Evolutionary conservation across 306 rosid genomes (phyloP), one percentile per base, ranked within the genome.

Genomic region (Vigna radiata): DNA sequence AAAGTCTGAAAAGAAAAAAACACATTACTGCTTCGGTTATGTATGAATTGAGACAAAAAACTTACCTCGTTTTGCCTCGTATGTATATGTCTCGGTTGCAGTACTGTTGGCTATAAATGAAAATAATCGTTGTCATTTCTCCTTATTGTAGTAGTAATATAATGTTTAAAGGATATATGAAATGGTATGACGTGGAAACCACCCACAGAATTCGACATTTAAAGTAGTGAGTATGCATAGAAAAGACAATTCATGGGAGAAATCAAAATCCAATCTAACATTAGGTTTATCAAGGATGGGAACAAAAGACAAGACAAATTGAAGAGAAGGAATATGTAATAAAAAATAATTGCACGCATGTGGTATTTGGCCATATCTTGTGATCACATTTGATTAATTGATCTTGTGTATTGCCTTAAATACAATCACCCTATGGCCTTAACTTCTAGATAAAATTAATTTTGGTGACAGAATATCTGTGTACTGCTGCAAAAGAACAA

Each of bases 401-500:
- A 17, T 18, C 17, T 3, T 5, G 21, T 12, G 41, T 14, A 61
- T 31, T 61, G 19, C 14, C 25, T 33, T 44, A 16, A 25, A 46
- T 74, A 49, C 7, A n/a, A 29, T 66, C 66, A 52, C 37, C 46
- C 19, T 9, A 48, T 21, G 27, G 44, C 55, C 17, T 19, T 67
- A 65, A 66, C 68, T 33, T 44, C 0, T 36, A 52, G 62, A 65
- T 67, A 65, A 17, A 31, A n/a, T 50, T 66, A 72, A 66, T 65
- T 29, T 19, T 43, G 54, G 69, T 44, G 19, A 72, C 83, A 64
- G 36, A 47, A 58, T 68, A 25, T 23, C 25, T 47, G 15, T 14
- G 55, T 21, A 67, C 17, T 69, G 18, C 37, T 46, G 2, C 58
- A 81, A 25, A 74, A 37, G 66, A 68, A 48, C 59, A 23, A 75